Base-by-base conservation (phyloP, 108 stramenopile species). In the Skeletonema tropicum region DNA sequence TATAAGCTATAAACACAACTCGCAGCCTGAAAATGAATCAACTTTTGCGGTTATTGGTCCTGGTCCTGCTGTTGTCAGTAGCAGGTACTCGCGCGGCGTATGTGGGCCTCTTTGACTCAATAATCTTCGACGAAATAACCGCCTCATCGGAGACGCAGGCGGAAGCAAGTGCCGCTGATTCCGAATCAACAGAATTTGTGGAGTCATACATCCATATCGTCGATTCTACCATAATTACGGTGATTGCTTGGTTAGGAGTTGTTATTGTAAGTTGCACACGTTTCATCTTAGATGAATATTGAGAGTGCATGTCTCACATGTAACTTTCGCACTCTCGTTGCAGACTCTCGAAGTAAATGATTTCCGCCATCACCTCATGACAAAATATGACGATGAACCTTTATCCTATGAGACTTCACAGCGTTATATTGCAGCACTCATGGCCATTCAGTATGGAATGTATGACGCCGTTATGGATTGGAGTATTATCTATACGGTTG, bases 311-410 rank as follows among this genome's bases (percentile, higher is more conserved):
- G n/a, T n/a, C n/a, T n/a, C n/a, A n/a, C n/a, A n/a, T n/a, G n/a
- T n/a, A n/a, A n/a, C n/a, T n/a, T n/a, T n/a, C n/a, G 36, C 36
- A 38, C 10, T 38, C 36, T 38, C 8, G 8, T 38, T 38, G 6
- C 49, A 52, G 67, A 75, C 74, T 10, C 74, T 75, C 6, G 74
- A 75, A 68, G 29, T 75, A 19, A 75, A 75, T 31, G 74, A 75
- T 38, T 75, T 75, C 64, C 39, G 60, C 6, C 74, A 75, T 30
- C 60, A 45, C 2, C 66, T 75, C 21, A 52, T 52, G 49, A 21
- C 49, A 52, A 52, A 13, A 13, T 52, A 38, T 38, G 36, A 52
- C 23, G 15, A 52, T 9, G 49, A 52, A 19, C 15, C 49, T 8
- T 15, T 7, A 3, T 19, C 49, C 21, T 2, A 52, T 1, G 15